phyloP scores from a whole-genome alignment of 2,329 filamentous ascomycete species.

The Sporothrix brunneoviolacea region DNA sequence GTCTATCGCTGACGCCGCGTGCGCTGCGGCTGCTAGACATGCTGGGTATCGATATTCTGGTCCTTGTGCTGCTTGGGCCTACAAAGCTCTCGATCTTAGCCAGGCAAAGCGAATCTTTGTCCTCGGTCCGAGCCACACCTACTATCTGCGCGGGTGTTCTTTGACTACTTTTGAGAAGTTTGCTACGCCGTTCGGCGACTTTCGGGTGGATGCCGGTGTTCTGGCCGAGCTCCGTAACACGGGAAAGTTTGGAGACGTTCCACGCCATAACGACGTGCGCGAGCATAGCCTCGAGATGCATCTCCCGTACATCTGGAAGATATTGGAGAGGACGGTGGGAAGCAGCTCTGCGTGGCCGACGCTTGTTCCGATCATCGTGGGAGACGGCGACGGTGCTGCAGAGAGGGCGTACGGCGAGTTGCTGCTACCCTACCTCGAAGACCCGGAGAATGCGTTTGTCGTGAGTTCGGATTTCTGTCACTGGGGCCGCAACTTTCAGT shows the following conservation, averaged over 20 bases:
- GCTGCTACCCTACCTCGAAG: conserved; percentile 70
- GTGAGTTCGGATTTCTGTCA: conserved; percentile 96
- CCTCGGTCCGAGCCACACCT: conserved; percentile 86
- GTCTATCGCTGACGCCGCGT: conserved; percentile 11
- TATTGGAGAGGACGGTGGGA: conserved; percentile 47
- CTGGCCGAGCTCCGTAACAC: conserved; percentile 43
- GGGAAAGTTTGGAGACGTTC: conserved; percentile 59
- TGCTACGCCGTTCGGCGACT: conserved; percentile 65
- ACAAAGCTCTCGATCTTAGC: conserved; percentile 78
- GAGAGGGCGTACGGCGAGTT: conserved; percentile 64
- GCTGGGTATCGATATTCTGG: conserved; percentile 93
- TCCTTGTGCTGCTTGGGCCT: conserved; percentile 87
- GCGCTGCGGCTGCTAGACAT: conserved; percentile 51
- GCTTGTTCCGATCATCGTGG: conserved; percentile 81
- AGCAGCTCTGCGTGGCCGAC: conserved; percentile 50
- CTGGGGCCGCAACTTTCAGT: conserved; percentile 81
- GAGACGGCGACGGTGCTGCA: conserved; percentile 57
- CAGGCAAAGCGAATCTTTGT: conserved; percentile 83
- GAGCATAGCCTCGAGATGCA: conserved; percentile 98
- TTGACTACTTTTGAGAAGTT: conserved; percentile 66
- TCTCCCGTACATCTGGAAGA: conserved; percentile 84
- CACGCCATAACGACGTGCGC: conserved; percentile 58
- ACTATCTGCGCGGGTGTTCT: conserved; percentile 70
- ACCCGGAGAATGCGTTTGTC: conserved; percentile 73
- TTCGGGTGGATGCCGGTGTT: conserved; percentile 56